Base-by-base conservation (phyloP, 768 basidiomycete genomes). In the Suillus variegatus region DNA sequence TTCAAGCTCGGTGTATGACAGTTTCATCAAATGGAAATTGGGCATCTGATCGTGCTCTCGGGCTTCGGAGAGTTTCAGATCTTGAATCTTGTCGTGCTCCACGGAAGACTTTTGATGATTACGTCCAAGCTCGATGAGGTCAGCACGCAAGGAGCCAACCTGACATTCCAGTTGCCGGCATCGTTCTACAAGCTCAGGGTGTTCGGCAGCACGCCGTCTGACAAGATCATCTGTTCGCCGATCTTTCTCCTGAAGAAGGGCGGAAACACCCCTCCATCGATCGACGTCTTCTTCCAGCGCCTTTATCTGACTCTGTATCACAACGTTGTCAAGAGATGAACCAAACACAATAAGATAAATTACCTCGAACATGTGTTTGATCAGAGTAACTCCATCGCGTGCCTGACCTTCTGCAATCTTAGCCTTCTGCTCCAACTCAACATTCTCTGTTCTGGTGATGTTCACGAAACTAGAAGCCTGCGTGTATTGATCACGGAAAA, bases 221-320 rank as follows among this genome's bases (percentile, higher is more conserved):
- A 91, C 75, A 1, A 86, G 85, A 58, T 89, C 88, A 65, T 86
- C 81, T n/a, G 88, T 89, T 65, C 83, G 77, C 62, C 72, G 69
- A 61, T 88, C 88, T 72, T 86, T 86, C 74, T 86, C 83, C 66
- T 84, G 80, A 61, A 87, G 64, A 66, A 91, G 83, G 28, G 77
- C 74, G 14, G 81, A 77, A 61, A 83, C 71, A n/a, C 71, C 78
- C 66, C 81, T 81, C 83, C 84, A 87, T 60, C 79, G 75, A 52
- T 73, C 76, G 9, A 78, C 64, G 40, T 90, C 86, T 4, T 75
- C 80, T 65, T 86, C 81, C 28, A 89, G 72, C 22, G 74, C 73
- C 65, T 82, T 74, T 35, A 85, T 69, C 16, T 84, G 81, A 47
- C 65, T 74, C 75, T 76, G 25, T 18, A 40, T 25, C 18, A 60